Conservation (phyloP, 1,284 basidiomycete genomes). For the Ceratobasidium sp. region DNA sequence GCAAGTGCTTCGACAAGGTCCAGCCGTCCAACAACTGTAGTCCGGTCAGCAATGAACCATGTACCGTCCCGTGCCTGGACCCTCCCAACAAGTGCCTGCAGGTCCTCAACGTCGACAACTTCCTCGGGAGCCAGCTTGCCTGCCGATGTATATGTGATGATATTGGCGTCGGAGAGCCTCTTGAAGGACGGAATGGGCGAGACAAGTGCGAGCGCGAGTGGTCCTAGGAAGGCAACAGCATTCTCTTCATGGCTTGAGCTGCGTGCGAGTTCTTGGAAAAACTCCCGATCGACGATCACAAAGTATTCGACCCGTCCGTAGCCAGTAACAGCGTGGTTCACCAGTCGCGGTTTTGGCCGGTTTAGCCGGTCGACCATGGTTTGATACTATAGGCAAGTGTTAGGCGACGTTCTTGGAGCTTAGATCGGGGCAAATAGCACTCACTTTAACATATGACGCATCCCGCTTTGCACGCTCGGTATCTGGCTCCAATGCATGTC, state of each 20-base stretch:
- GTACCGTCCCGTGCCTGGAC: slow-evolving; percentile 38
- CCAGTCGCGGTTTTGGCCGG: too few relatives aligned
- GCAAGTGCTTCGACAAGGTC: neutral
- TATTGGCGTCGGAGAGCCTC: slow-evolving; percentile 22
- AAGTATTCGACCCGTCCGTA: neutral
- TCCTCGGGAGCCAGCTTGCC: slow-evolving; percentile 21
- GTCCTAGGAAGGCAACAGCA: slow-evolving; percentile 37
- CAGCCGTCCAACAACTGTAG: slow-evolving; percentile 33
- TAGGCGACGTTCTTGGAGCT: neutral
- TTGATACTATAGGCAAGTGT: neutral
- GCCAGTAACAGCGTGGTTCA: neutral
- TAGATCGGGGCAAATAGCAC: neutral
- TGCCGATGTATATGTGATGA: slow-evolving; percentile 5
- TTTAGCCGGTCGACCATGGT: neutral
- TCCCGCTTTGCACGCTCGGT: neutral
- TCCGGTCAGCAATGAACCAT: slow-evolving; percentile 47
- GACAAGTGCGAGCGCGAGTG: slow-evolving; percentile 43
- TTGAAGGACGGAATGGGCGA: slow-evolving; percentile 35
- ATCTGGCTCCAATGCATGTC: neutral
- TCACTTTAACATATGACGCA: slow-evolving; percentile 5
- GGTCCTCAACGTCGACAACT: slow-evolving; percentile 44
- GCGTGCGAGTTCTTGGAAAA: slow-evolving; percentile 44
- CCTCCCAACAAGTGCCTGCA: slow-evolving; percentile 43
- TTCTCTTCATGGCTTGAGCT: slow-evolving; percentile 43
- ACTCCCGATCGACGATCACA: too few relatives aligned